phyloP scores from a whole-genome alignment of 106 monocot genomes.

The Acanthochlamys bracteata region DNA sequence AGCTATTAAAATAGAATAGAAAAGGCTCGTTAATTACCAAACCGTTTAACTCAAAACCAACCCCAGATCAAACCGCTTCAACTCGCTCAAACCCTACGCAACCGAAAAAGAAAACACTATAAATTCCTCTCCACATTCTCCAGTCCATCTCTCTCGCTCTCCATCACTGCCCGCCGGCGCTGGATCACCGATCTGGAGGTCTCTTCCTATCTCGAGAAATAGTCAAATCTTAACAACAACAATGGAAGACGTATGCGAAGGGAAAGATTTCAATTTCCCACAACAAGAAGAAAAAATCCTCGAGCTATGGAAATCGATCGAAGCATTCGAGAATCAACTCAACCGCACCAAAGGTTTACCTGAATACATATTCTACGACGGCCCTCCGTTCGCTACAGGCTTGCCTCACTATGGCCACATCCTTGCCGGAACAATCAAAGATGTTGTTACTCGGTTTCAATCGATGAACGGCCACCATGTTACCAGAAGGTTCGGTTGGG shows the following conservation, averaged over 20 bases:
- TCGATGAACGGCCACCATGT: conserved; percentile 87
- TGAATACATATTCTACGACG: conserved; percentile 97
- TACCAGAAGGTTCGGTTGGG: conserved; percentile 95
- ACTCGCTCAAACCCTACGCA: no score
- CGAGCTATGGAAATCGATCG: conserved; percentile 43
- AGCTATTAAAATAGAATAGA: no score
- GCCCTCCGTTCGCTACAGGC: conserved; percentile 95
- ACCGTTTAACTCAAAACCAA: no score
- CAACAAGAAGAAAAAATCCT: conserved; percentile 63
- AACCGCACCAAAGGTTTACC: conserved; percentile 52
- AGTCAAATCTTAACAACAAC: no score
- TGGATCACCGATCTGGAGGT: no score
- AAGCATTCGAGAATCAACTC: conserved; percentile 83
- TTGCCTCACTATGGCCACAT: conserved; percentile 97
- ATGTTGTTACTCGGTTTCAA: conserved; percentile 91
- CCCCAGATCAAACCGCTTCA: no score
- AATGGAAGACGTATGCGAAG: conserved; percentile 95
- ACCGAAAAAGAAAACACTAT: no score
- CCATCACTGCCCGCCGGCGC: no score
- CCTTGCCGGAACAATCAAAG: conserved; percentile 98
- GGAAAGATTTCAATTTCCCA: conserved; percentile 86
- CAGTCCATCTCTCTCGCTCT: no score
- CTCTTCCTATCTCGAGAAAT: no score
- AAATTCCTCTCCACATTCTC: no score
- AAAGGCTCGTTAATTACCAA: no score